phyloP scores from a whole-genome alignment of 176 grass and related monocot genomes.

The Carex kokanica region DNA sequence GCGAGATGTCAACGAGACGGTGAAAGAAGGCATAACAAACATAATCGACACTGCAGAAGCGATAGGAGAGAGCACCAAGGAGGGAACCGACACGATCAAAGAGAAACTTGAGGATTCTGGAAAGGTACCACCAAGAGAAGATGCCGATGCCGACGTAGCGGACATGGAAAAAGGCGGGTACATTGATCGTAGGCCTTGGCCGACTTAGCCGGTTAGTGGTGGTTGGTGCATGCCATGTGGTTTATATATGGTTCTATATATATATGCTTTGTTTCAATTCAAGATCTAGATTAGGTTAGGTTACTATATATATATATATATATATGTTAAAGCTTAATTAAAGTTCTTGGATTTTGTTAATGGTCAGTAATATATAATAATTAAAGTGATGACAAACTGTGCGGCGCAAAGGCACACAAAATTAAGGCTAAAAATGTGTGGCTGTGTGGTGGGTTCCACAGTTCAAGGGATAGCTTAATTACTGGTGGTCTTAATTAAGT shows the following conservation, averaged over 20 bases:
- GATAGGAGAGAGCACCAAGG: neutral
- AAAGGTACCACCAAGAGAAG: neutral
- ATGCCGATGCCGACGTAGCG: neutral
- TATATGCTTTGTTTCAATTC: too few relatives aligned
- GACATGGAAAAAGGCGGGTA: neutral
- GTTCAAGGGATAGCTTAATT: neutral
- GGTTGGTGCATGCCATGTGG: neutral
- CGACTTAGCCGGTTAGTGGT: neutral
- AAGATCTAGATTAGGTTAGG: too few relatives aligned
- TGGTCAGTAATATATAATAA: neutral
- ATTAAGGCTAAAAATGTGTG: neutral
- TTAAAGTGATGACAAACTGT: neutral
- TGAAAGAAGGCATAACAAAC: constrained; percentile 16
- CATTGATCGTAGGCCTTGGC: too few relatives aligned
- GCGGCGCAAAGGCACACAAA: constrained; percentile 1
- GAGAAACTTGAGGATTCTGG: constrained; percentile 2
- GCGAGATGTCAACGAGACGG: neutral
- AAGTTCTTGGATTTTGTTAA: neutral
- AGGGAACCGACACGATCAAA: constrained; percentile 3
- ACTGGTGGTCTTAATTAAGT: too few relatives aligned
- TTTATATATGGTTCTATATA: neutral
- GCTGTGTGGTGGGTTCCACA: neutral
- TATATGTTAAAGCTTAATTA: neutral
- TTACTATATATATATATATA: too few relatives aligned
- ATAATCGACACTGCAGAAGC: constrained; percentile 2